Conservation (phyloP, 495 filamentous ascomycete species). For the Podospora fimiseda region DNA sequence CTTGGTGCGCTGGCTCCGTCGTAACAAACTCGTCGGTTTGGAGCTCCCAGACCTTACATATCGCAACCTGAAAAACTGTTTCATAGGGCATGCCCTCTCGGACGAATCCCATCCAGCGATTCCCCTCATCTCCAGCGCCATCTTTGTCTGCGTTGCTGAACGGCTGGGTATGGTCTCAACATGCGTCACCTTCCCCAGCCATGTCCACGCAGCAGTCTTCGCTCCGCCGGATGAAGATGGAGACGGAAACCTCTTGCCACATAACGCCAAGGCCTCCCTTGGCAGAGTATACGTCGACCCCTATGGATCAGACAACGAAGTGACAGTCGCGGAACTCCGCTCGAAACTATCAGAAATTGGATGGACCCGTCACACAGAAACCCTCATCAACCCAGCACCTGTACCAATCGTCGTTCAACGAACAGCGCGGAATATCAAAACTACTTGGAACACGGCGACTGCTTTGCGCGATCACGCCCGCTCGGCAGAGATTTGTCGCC, state of each 20-base stretch:
- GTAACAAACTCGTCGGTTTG: conserved; percentile 63
- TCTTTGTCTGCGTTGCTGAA: conserved; percentile 37
- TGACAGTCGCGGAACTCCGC: conserved; percentile 51
- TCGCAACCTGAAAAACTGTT: conserved; percentile 73
- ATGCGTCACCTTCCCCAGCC: conserved; percentile 70
- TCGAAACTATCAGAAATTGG: conserved; percentile 58
- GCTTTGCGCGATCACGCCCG: conserved; percentile 10
- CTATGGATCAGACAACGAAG: conserved; percentile 63
- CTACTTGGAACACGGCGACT: conserved; percentile 34
- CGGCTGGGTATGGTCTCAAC: conserved; percentile 62
- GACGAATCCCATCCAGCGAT: conserved; percentile 63
- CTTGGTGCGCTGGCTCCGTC: conserved; percentile 59
- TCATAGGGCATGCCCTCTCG: conserved; percentile 71
- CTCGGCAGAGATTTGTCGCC: conserved; percentile 25
- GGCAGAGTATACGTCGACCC: conserved; percentile 69
- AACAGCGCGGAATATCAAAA: conserved; percentile 72
- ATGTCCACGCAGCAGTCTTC: conserved; percentile 69
- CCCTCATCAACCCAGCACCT: conserved; percentile 53
- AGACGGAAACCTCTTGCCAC: conserved; percentile 41
- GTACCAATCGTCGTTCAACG: conserved; percentile 64
- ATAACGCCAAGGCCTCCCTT: neutral
- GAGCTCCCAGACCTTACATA: conserved; percentile 54
- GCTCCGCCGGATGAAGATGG: conserved; percentile 54
- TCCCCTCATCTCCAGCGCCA: conserved; percentile 68
- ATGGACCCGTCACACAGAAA: conserved; percentile 46